phyloP scores from a whole-genome alignment of 192 early-diverging fungal species.

The Haplosporangium gracile region DNA sequence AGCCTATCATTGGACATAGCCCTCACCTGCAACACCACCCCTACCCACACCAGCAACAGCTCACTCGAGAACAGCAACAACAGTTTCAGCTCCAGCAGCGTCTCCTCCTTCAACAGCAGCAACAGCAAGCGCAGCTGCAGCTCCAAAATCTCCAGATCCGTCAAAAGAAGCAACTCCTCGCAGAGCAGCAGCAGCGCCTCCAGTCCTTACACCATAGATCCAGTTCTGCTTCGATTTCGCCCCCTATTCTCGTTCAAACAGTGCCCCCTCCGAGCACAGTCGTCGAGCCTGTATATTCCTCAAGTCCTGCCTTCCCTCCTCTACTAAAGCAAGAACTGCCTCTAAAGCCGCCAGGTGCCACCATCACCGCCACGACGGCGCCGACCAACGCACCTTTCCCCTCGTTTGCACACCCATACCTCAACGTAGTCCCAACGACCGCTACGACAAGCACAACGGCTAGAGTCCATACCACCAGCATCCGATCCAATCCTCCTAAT shows the following conservation, averaged over 20 bases:
- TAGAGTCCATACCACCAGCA: not conserved
- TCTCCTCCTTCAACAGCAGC: constrained; percentile 22
- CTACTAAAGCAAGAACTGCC: not conserved
- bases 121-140: constrained; percentile 23
- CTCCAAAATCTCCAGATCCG: constrained; percentile 32
- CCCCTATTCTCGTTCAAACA: not conserved
- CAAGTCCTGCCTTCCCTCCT: not conserved
- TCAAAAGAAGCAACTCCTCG: constrained; percentile 21
- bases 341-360: not conserved
- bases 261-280: not conserved
- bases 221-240: constrained; percentile 1
- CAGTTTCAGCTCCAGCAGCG: constrained; percentile 10
- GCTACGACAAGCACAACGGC: constrained; percentile 7
- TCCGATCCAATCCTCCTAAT: constrained; percentile 8
- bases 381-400: not conserved
- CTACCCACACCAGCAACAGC: not conserved
- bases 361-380: not conserved
- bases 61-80: not conserved
- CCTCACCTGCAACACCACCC: too few relatives aligned
- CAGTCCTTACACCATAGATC: not conserved
- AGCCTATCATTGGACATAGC: not conserved
- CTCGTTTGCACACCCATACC: not conserved
- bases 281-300: not conserved
- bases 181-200: constrained; percentile 6
- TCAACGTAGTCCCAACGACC: not conserved